These are phyloP conservation scores for Colletotrichum melonis DNA, from an alignment of 2,329 filamentous ascomycete genomes.

Conservation along the genomic window DNA sequence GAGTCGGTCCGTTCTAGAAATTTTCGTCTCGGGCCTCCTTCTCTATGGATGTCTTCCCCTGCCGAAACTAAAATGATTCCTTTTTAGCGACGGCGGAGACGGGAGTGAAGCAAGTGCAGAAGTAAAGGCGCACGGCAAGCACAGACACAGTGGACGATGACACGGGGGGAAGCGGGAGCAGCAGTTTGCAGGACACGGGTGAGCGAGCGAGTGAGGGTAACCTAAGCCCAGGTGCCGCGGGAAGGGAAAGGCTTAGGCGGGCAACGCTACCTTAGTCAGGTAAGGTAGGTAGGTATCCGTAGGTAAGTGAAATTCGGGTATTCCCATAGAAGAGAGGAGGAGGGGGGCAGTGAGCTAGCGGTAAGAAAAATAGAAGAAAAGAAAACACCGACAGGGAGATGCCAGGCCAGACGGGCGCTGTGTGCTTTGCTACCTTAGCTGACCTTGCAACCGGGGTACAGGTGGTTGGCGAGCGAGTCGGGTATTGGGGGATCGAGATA, in stretches of 20 bases:
- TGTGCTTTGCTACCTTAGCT: background rate
- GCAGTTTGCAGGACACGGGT: too few species aligned
- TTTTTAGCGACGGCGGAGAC: constrained; percentile 32
- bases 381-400: background rate
- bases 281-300: too few species aligned
- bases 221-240: background rate
- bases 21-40: constrained; percentile 30
- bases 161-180: background rate
- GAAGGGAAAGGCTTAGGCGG: background rate
- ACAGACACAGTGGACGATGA: constrained; percentile 16
- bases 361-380: background rate
- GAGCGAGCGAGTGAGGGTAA: background rate
- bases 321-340: background rate
- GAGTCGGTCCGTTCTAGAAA: constrained; percentile 28
- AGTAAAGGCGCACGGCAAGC: constrained; percentile 15
- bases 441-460: background rate
- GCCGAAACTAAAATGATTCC: constrained; percentile 33
- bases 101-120: constrained; percentile 12
- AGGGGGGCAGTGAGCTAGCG: background rate
- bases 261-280: background rate
- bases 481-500: background rate
- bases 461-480: background rate
- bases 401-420: background rate
- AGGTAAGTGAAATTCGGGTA: background rate
- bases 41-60: constrained; percentile 32